Conservation (phyloP, 768 basidiomycete genomes). For the Termitomyces sp. region DNA sequence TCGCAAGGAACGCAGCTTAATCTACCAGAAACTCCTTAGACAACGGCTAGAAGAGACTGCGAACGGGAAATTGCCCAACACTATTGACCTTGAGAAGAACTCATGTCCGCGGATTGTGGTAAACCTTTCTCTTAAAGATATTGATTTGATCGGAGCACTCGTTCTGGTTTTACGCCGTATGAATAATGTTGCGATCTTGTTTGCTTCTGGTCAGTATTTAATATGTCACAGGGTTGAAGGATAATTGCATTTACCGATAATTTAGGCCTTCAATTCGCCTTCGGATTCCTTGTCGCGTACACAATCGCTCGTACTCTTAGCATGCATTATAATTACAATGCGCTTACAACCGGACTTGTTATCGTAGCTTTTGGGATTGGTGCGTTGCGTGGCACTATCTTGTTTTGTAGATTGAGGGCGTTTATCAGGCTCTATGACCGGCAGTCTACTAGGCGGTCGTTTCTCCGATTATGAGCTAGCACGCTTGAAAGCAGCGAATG, state of each 20-base stretch:
- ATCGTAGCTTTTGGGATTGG: conserved; percentile 72
- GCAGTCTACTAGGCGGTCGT: conserved; percentile 37
- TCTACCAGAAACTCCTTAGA: conserved; percentile 66
- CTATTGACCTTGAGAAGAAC: conserved; percentile 19
- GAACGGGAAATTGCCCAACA: neutral
- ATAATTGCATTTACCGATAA: neutral
- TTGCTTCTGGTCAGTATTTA: conserved; percentile 51
- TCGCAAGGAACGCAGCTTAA: conserved; percentile 73
- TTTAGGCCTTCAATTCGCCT: conserved; percentile 65
- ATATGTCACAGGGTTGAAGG: neutral
- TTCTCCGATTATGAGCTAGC: conserved; percentile 39
- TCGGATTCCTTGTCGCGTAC: conserved; percentile 66
- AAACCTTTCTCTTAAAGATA: conserved; percentile 56
- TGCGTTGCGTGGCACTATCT: conserved; percentile 28
- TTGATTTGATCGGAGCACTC: conserved; percentile 72
- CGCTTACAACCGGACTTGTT: conserved; percentile 71
- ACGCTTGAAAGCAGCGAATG: conserved; percentile 31
- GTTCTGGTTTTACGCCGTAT: conserved; percentile 47
- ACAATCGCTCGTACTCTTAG: conserved; percentile 69
- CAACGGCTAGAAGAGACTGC: conserved; percentile 27
- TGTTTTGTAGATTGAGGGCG: neutral
- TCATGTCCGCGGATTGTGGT: conserved; percentile 23
- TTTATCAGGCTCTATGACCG: conserved; percentile 30
- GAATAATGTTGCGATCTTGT: conserved; percentile 65
- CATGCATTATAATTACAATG: conserved; percentile 54